Conservation (phyloP, 192 early-diverging fungal genomes). For the Phlyctochytrium bullatum region DNA sequence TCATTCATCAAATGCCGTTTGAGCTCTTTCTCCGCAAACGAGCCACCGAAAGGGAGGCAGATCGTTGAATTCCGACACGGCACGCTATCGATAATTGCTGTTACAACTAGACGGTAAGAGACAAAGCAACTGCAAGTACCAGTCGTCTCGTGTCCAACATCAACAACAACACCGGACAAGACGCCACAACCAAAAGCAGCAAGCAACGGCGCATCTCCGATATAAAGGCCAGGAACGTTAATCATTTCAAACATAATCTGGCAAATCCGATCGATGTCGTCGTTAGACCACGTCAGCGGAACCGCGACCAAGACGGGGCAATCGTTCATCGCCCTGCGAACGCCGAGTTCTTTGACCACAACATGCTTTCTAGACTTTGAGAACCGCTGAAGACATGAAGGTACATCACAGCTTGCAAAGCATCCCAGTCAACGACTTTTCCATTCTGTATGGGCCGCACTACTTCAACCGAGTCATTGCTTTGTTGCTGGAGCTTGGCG, state of each 20-base stretch:
- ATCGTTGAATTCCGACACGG: constrained; percentile 60
- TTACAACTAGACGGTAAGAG: constrained; percentile 51
- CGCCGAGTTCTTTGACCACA: constrained; percentile 71
- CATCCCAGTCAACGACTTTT: constrained; percentile 64
- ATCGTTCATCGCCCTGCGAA: constrained; percentile 74
- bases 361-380: constrained; percentile 58
- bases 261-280: constrained; percentile 72
- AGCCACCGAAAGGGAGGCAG: constrained; percentile 67
- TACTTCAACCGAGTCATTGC: not conserved
- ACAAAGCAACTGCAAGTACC: constrained; percentile 37
- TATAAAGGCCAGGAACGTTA: constrained; percentile 77
- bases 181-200: constrained; percentile 75
- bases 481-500: not conserved
- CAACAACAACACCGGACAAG: constrained; percentile 80
- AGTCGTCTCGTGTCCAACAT: constrained; percentile 85
- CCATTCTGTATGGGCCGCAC: constrained; percentile 57
- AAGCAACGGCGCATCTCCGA: constrained; percentile 81
- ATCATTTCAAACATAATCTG: constrained; percentile 93
- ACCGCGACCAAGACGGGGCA: constrained; percentile 74
- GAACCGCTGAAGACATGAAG: not conserved
- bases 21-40: constrained; percentile 65
- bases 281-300: constrained; percentile 79
- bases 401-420: constrained; percentile 25
- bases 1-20: constrained; percentile 49
- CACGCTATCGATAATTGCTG: constrained; percentile 74